Base-by-base conservation (phyloP, 116 monocot species). In the Phalaenopsis hybrid region DNA sequence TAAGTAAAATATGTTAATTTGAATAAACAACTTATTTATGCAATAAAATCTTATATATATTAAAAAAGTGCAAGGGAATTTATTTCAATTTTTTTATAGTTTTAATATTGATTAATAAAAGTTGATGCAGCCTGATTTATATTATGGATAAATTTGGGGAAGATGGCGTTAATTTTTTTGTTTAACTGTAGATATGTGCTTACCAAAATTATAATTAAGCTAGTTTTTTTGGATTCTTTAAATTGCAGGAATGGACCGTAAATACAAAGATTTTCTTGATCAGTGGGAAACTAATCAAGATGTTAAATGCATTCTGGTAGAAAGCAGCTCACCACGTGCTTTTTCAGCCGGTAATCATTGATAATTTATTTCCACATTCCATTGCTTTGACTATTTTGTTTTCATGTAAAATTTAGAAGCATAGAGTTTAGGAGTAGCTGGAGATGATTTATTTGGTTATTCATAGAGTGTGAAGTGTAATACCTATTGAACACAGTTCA, bases 241-340 rank as follows among this genome's bases (percentile, higher is more conserved):
- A 75, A 55, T 17, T 87, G 84, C 87, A 97, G 96, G 92, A 68
- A 97, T 97, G 96, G 96, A 97, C 76, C 74, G 90, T 10, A 89
- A 77, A 68, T 97, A 89, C 85, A 92, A 91, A 80, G 79, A 81
- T 44, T 89, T 83, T 85, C 91, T 97, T 25, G 94, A 94, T 51
- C 86, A 97, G 68, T 94, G 94, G 94, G 94, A 97, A 72, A 78
- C 76, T 63, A 80, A 97, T 90, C 92, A 91, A 4, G 84, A 75
- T 83, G 90, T 96, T 33, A 94, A 94, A 81, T 97, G 96, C 68
- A 81, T 97, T 79, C 75, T 97, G 67, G 92, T 94, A 49, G 96
- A 97, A 44, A 85, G 96, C 90, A 94, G 94, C 74, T 97, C 96
- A 13, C 79, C 91, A 23, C 94, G 94, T 67, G 96, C 96, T 55